phyloP scores from a whole-genome alignment of 2,329 filamentous ascomycete species.

The Chaetomiaceae sp. region DNA sequence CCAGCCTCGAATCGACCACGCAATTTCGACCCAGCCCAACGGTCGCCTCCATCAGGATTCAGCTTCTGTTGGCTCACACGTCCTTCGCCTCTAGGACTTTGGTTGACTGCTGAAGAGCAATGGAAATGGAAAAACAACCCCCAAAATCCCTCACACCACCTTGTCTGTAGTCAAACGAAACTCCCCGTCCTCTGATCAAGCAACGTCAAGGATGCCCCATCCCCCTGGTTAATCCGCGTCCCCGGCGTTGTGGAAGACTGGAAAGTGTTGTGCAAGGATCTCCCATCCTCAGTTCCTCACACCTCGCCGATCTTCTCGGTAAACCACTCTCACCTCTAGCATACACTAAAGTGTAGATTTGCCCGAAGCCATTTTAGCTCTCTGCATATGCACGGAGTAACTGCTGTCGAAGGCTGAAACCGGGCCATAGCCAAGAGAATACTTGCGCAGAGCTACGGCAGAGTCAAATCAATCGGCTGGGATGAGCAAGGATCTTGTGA shows the following conservation, averaged over 20 bases:
- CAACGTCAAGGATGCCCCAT: no score
- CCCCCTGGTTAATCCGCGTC: no score
- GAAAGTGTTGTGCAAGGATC: not conserved
- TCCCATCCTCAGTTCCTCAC: not conserved
- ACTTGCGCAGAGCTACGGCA: not conserved
- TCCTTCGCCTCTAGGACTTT: not conserved
- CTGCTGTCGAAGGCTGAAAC: not conserved
- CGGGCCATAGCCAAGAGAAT: not conserved
- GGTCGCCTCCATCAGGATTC: not conserved
- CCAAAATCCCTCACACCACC: conserved; percentile 6
- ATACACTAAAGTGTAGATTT: no score
- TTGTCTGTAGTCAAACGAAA: no score
- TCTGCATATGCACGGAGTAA: not conserved
- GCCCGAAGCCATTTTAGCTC: no score
- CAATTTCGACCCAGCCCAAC: not conserved
- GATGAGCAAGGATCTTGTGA: no score
- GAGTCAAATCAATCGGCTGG: not conserved
- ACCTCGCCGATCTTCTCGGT: not conserved
- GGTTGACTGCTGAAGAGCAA: no score
- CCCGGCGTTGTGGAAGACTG: no score
- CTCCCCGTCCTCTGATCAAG: no score
- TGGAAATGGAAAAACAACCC: no score
- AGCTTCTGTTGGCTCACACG: no score
- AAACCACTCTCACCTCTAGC: not conserved
- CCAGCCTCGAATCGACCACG: not conserved